phyloP scores from a whole-genome alignment of 2,329 filamentous ascomycete species.

The Colletotrichum sp. region DNA sequence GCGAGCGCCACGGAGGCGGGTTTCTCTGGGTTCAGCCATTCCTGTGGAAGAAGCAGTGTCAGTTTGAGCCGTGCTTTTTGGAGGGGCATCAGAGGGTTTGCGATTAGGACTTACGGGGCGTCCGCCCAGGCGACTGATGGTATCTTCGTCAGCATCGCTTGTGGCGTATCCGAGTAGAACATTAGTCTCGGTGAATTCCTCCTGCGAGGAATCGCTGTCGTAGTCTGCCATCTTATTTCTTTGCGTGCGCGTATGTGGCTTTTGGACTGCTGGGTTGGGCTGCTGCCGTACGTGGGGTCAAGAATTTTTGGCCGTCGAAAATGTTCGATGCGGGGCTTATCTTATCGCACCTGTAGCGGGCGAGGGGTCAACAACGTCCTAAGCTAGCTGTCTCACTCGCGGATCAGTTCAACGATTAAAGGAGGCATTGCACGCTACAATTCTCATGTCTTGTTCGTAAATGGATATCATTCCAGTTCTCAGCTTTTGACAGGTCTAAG shows the following conservation, averaged over 20 bases:
- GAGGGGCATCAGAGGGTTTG: not conserved
- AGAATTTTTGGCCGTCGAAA: conserved; percentile 37
- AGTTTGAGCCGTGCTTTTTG: not conserved
- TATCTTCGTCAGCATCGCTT: conserved; percentile 78
- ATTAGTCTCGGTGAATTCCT: conserved; percentile 78
- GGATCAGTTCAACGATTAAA: not conserved
- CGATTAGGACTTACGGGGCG: conserved; percentile 68
- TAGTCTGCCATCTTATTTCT: conserved; percentile 69
- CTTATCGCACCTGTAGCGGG: conserved; percentile 22
- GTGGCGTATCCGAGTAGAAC: conserved; percentile 91
- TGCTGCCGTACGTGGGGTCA: conserved; percentile 36
- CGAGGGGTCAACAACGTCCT: not conserved
- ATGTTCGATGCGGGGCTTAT: conserved; percentile 34
- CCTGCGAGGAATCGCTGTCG: conserved; percentile 76
- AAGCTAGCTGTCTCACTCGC: not conserved
- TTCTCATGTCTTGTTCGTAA: not conserved
- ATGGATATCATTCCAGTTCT: conserved; percentile 22
- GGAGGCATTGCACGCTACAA: not conserved
- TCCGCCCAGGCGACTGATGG: conserved; percentile 87
- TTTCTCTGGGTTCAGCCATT: conserved; percentile 78
- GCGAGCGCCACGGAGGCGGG: conserved; percentile 79
- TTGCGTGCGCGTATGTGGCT: not conserved
- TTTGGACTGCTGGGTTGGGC: not conserved
- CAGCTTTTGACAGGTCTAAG: conserved; percentile 21
- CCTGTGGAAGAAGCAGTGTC: conserved; percentile 50